Evolutionary conservation across 2,329 filamentous ascomycete genomes (phyloP).

Genomic region (Aspergillus sp.): DNA sequence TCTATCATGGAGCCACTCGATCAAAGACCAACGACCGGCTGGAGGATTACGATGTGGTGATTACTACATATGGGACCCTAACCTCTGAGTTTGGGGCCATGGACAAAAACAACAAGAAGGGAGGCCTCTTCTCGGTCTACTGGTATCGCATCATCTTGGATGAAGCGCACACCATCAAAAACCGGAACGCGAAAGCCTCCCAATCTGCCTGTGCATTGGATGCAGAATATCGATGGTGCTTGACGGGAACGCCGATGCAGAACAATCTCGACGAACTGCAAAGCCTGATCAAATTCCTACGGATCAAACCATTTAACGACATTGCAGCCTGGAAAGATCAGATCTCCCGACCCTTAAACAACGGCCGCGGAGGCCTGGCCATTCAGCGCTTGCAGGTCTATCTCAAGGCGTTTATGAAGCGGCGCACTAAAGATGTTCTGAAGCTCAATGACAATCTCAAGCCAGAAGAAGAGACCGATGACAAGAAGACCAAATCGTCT

Average conservation of each 20-base stretch:
- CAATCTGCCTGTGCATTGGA: slow-evolving; percentile 80
- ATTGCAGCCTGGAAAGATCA: slow-evolving; percentile 80
- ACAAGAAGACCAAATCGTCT: slow-evolving; percentile 39
- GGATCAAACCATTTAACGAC: slow-evolving; percentile 84
- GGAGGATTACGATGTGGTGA: slow-evolving; percentile 82
- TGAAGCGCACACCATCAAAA: slow-evolving; percentile 97
- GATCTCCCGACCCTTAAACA: slow-evolving; percentile 83
- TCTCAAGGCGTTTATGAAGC: slow-evolving; percentile 92
- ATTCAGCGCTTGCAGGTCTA: slow-evolving; percentile 78
- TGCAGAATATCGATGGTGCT: slow-evolving; percentile 86
- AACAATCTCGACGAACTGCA: slow-evolving; percentile 97
- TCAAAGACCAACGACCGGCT: slow-evolving; percentile 71
- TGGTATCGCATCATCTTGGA: slow-evolving; percentile 96
- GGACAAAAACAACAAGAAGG: slow-evolving; percentile 54
- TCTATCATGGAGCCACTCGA: slow-evolving; percentile 82
- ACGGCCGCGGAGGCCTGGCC: slow-evolving; percentile 77
- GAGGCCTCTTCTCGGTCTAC: slow-evolving; percentile 79
- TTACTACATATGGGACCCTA: slow-evolving; percentile 93
- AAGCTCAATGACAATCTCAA: slow-evolving; percentile 76
- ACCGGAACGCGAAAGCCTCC: slow-evolving; percentile 89
- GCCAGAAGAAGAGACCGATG: slow-evolving; percentile 49
- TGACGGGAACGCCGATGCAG: slow-evolving; percentile 95
- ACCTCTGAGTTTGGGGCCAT: slow-evolving; percentile 78
- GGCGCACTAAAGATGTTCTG: slow-evolving; percentile 94
- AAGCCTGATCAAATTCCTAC: slow-evolving; percentile 82